These are phyloP conservation scores for Mucor velutinosus DNA, from an alignment of 371 early-diverging fungal genomes.

Conservation along the genomic window DNA sequence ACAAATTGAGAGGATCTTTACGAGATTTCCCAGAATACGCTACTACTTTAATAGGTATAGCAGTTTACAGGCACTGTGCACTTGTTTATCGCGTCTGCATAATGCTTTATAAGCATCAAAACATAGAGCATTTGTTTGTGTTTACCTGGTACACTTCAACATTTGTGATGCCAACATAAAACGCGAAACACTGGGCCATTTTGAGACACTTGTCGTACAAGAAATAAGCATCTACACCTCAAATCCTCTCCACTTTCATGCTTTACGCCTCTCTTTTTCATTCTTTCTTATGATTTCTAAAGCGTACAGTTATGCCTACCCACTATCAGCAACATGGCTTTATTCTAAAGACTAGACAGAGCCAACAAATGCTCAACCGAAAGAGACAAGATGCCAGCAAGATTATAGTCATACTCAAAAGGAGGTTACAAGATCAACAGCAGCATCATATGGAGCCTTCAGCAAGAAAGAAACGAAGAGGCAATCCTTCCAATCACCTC, in stretches of 20 bases:
- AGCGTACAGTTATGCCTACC: neutral
- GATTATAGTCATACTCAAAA: neutral
- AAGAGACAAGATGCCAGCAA: neutral
- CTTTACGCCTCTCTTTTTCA: neutral
- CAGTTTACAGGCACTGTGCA: too few relatives aligned
- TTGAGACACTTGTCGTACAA: neutral
- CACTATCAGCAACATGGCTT: neutral
- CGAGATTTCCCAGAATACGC: too few relatives aligned
- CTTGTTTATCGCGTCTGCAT: too few relatives aligned
- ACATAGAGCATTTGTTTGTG: neutral
- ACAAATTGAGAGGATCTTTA: too few relatives aligned
- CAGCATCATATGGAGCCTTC: neutral
- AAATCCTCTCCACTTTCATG: neutral
- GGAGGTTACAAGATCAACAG: neutral
- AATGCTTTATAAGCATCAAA: neutral
- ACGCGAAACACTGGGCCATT: neutral
- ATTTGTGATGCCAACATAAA: slow-evolving; percentile 5
- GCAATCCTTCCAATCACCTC: neutral
- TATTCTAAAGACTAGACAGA: neutral
- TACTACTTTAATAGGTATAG: neutral
- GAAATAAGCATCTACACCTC: slow-evolving; percentile 6
- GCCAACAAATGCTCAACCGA: neutral
- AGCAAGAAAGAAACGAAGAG: neutral
- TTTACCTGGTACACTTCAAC: neutral
- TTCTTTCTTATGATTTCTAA: neutral